phyloP scores from a whole-genome alignment of 306 rosid genomes.

The Albizia julibrissin region DNA sequence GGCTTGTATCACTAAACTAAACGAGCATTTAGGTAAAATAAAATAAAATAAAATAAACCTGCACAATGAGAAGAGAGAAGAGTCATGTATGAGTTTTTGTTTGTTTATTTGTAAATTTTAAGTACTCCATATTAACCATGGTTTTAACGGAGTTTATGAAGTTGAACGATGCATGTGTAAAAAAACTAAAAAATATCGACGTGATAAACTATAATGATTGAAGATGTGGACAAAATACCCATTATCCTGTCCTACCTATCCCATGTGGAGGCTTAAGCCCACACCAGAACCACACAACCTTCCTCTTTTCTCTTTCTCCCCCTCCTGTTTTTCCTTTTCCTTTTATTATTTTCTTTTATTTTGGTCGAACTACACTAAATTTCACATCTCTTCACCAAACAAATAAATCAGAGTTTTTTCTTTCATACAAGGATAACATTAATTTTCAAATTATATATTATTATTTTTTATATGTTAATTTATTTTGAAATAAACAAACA shows the following conservation, averaged over 20 bases:
- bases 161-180: too few relatives aligned
- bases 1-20: too few relatives aligned
- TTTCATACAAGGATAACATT: background rate
- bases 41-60: too few relatives aligned
- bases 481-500: background rate
- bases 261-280: background rate
- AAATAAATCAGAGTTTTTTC: background rate
- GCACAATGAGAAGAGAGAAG: too few relatives aligned
- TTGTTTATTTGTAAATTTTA: too few relatives aligned
- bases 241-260: background rate
- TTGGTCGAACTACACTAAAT: background rate
- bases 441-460: background rate
- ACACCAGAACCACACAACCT: background rate
- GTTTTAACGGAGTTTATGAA: too few relatives aligned
- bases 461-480: background rate
- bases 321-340: background rate
- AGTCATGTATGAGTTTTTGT: too few relatives aligned
- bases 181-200: too few relatives aligned
- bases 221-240: background rate
- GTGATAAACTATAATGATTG: background rate
- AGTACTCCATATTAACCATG: too few relatives aligned
- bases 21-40: too few relatives aligned
- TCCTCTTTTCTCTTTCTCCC: background rate
- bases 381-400: background rate
- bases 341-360: background rate